Conservation (phyloP, 768 basidiomycete genomes). For the Lactarius sanguifluus region DNA sequence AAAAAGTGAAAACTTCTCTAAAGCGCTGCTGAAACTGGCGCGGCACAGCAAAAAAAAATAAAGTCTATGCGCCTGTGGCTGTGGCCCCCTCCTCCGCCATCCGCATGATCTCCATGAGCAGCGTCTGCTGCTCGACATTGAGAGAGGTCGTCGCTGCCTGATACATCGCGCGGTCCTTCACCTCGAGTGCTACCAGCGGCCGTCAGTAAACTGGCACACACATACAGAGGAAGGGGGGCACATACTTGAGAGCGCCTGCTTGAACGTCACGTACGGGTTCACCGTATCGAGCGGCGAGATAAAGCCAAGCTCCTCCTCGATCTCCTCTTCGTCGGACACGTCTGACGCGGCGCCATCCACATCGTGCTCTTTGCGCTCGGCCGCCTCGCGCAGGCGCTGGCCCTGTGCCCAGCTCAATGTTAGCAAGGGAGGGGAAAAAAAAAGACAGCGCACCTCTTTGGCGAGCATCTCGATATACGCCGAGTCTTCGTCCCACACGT, state of each 20-base stretch:
- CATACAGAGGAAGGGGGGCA: constrained; percentile 8
- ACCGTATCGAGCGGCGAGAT: constrained; percentile 81
- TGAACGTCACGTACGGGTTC: constrained; percentile 76
- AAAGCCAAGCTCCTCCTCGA: constrained; percentile 83
- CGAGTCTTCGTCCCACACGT: constrained; percentile 89
- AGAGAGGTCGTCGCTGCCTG: constrained; percentile 72
- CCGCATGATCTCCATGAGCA: constrained; percentile 84
- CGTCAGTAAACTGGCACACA: background rate
- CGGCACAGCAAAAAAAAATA: background rate
- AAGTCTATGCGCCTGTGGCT: constrained; percentile 4
- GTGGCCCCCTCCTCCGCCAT: constrained; percentile 19
- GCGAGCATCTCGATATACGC: constrained; percentile 87
- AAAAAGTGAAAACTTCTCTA: background rate
- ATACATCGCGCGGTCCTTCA: constrained; percentile 64
- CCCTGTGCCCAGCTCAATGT: constrained; percentile 44
- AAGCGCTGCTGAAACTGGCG: background rate
- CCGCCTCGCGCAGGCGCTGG: constrained; percentile 66
- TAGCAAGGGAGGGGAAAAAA: too few relatives aligned
- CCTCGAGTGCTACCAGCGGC: constrained; percentile 61
- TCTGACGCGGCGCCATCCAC: constrained; percentile 32
- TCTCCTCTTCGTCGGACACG: constrained; percentile 48
- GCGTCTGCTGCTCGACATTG: constrained; percentile 71
- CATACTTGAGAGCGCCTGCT: constrained; percentile 73
- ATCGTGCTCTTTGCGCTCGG: constrained; percentile 43
- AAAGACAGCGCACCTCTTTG: constrained; percentile 55